A percentile compares a stretch with the other conserved stretches of the same genome.
Evolutionary conservation across 192 early-diverging fungal species (phyloP).

Genomic region (Rhizoclosmatium globosum): DNA sequence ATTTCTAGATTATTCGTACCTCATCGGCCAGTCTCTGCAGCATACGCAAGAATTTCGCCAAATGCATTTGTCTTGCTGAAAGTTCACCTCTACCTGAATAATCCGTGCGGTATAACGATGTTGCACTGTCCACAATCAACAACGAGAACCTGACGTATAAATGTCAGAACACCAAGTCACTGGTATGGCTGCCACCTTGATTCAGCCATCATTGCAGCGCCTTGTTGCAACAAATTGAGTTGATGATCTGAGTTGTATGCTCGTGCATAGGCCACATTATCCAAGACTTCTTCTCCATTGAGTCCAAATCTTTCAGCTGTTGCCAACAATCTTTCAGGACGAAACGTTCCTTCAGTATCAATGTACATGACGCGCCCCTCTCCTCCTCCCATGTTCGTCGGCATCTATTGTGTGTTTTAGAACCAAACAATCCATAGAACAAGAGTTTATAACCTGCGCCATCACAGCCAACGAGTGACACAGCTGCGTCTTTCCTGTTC

Average conservation of each 20-base stretch:
- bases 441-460: constrained; percentile 73
- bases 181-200: constrained; percentile 52
- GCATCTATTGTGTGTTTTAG: constrained; percentile 56
- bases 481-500: constrained; percentile 97
- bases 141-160: constrained; percentile 70
- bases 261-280: constrained; percentile 93
- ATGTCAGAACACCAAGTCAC: constrained; percentile 4
- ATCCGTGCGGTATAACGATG: constrained; percentile 95
- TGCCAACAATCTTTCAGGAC: constrained; percentile 86
- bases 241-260: constrained; percentile 98
- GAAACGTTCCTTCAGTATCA: constrained; percentile 97
- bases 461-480: constrained; percentile 96
- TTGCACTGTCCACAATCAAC: constrained; percentile 92
- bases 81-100: constrained; percentile 95
- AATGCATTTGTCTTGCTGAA: constrained; percentile 92
- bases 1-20: constrained; percentile 42
- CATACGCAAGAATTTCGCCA: constrained; percentile 87
- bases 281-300: constrained; percentile 85
- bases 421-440: neutral
- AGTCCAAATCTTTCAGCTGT: constrained; percentile 85
- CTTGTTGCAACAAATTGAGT: constrained; percentile 81
- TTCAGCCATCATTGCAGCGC: constrained; percentile 90
- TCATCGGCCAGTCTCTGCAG: constrained; percentile 92
- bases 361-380: constrained; percentile 97
- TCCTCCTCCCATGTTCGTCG: constrained; percentile 86